Percentiles rank a stretch among this genome's conserved stretches.
phyloP scores from a whole-genome alignment of 2,329 filamentous ascomycete genomes.

The Penicillium sp. region DNA sequence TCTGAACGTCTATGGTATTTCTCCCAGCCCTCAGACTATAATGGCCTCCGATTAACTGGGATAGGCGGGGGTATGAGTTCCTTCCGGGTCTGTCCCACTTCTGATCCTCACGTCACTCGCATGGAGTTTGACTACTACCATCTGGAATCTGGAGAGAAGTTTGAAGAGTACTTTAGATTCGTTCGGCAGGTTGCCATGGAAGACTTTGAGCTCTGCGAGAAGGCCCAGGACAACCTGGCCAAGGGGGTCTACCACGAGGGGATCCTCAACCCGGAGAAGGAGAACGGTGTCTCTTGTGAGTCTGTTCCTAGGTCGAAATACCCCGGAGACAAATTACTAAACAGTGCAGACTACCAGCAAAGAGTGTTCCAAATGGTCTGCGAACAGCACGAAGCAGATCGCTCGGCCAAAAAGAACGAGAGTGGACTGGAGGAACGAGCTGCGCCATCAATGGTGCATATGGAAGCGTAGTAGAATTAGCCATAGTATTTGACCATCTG shows the following conservation, averaged over 20 bases:
- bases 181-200: constrained; percentile 54
- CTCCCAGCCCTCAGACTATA: too few species aligned
- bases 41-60: too few species aligned
- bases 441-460: constrained; percentile 7
- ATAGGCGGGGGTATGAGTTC: constrained; percentile 51
- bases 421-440: constrained; percentile 5
- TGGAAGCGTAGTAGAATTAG: constrained; percentile 11
- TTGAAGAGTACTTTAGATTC: constrained; percentile 54
- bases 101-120: constrained; percentile 46
- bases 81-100: constrained; percentile 52
- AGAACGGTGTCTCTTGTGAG: constrained; percentile 52
- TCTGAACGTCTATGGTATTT: constrained; percentile 49
- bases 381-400: constrained; percentile 41
- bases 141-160: constrained; percentile 47
- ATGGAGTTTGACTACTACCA: constrained; percentile 60
- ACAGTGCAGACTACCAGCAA: constrained; percentile 42
- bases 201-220: constrained; percentile 55
- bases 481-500: not conserved
- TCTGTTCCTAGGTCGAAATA: constrained; percentile 5
- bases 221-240: constrained; percentile 51
- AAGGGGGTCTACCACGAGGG: constrained; percentile 53
- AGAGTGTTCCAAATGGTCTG: constrained; percentile 45
- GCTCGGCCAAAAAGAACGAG: constrained; percentile 6
- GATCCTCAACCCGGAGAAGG: constrained; percentile 52
- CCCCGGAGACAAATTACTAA: constrained; percentile 40